phyloP scores from a whole-genome alignment of 805 yeast genomes.

The Yamadazyma endophytica region DNA sequence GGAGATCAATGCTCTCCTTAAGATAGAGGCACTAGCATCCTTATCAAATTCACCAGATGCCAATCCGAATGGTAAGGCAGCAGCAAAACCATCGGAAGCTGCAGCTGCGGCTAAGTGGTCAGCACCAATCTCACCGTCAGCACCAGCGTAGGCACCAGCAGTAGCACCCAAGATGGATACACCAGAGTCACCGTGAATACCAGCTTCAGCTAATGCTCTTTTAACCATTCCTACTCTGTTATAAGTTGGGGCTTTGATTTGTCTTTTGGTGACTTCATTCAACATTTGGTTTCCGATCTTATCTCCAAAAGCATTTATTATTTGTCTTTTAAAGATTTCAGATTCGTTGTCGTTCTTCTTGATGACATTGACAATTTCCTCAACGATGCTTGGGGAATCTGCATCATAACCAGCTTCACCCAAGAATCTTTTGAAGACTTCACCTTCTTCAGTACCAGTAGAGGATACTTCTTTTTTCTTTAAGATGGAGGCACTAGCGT shows the following conservation, averaged over 20 bases:
- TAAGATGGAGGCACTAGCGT: slow-evolving; percentile 4
- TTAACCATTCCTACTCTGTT: slow-evolving; percentile 12
- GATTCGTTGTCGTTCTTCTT: slow-evolving; percentile 10
- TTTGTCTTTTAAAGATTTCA: slow-evolving; percentile 9
- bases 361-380: slow-evolving; percentile 6
- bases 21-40: slow-evolving; percentile 12
- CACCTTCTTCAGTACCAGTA: slow-evolving; percentile 7
- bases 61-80: slow-evolving; percentile 5
- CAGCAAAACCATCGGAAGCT: slow-evolving; percentile 9
- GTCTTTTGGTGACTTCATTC: slow-evolving; percentile 8
- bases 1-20: slow-evolving; percentile 10
- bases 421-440: slow-evolving; percentile 8
- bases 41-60: slow-evolving; percentile 4
- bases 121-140: slow-evolving; percentile 12
- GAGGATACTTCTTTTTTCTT: slow-evolving; percentile 5
- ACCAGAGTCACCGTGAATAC: slow-evolving; percentile 6
- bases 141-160: slow-evolving; percentile 9
- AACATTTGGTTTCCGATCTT: slow-evolving; percentile 5
- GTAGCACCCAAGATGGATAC: slow-evolving; percentile 8
- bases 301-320: slow-evolving; percentile 6
- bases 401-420: slow-evolving; percentile 6
- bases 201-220: slow-evolving; percentile 9
- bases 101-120: slow-evolving; percentile 14
- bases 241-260: slow-evolving; percentile 6
- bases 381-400: slow-evolving; percentile 2